Conservation (phyloP, 1,284 basidiomycete species). For the Calocybe gambosa region DNA sequence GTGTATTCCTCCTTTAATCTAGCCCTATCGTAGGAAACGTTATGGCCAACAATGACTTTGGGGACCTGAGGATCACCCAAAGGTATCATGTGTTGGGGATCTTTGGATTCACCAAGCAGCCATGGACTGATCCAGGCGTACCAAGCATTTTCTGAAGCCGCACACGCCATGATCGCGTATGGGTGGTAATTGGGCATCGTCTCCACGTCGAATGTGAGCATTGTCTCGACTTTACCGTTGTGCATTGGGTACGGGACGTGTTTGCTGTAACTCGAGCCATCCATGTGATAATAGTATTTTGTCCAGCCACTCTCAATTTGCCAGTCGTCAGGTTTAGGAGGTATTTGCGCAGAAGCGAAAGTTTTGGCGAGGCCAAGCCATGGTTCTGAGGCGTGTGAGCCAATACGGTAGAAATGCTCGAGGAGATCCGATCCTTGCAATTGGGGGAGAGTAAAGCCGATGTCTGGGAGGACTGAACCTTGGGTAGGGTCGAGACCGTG, state of each 20-base stretch:
- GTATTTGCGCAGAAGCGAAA: slow-evolving; percentile 52
- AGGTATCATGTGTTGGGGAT: slow-evolving; percentile 73
- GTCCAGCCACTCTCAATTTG: slow-evolving; percentile 86
- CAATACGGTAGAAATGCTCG: slow-evolving; percentile 88
- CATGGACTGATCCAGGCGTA: slow-evolving; percentile 97
- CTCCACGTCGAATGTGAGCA: slow-evolving; percentile 92
- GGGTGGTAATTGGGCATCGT: slow-evolving; percentile 81
- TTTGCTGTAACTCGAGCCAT: slow-evolving; percentile 64
- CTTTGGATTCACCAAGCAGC: slow-evolving; percentile 66
- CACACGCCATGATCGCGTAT: slow-evolving; percentile 88
- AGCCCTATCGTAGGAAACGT: slow-evolving; percentile 91
- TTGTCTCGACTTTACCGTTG: slow-evolving; percentile 58
- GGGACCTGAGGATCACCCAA: slow-evolving; percentile 49
- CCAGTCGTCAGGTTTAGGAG: slow-evolving; percentile 70
- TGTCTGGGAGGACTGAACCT: slow-evolving; percentile 76
- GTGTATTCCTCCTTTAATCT: slow-evolving; percentile 84
- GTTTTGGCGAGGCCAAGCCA: slow-evolving; percentile 73
- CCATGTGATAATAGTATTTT: slow-evolving; percentile 63
- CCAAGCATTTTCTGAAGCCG: slow-evolving; percentile 81
- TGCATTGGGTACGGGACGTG: slow-evolving; percentile 58
- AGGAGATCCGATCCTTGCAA: slow-evolving; percentile 81
- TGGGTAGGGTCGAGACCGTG: slow-evolving; percentile 80
- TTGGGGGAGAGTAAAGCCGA: slow-evolving; percentile 76
- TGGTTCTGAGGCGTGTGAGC: slow-evolving; percentile 68
- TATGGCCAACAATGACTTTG: slow-evolving; percentile 86